Percentiles rank a stretch among this genome's conserved stretches.
Conservation (phyloP, 1,139 yeast species). For the Entelexis sorbosivorans region DNA sequence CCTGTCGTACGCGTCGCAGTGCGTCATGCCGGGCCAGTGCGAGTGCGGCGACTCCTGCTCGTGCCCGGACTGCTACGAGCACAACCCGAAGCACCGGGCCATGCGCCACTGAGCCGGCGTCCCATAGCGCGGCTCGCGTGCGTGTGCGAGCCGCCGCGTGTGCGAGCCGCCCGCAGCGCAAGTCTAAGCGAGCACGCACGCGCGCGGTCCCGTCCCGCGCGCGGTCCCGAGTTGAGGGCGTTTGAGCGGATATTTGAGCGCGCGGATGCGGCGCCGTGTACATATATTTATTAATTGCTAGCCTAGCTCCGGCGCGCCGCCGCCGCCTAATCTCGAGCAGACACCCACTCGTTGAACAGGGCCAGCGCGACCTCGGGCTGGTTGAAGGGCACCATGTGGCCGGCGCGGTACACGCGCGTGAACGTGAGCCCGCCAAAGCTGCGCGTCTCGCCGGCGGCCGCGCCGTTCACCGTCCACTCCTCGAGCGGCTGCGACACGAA, state of each 20-base stretch:
- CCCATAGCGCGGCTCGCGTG: too few species aligned
- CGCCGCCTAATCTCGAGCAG: neutral
- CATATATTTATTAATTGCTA: neutral
- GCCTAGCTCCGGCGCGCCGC: neutral
- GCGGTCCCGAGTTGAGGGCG: too few species aligned
- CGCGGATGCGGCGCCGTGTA: neutral
- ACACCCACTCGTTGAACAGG: conserved; percentile 68
- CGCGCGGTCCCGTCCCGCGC: too few species aligned
- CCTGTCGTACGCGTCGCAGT: conserved; percentile 30
- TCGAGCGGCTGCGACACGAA: conserved; percentile 28
- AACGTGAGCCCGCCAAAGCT: conserved; percentile 44
- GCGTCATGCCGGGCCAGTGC: conserved; percentile 34
- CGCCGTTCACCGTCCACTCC: conserved; percentile 33
- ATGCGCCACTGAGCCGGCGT: neutral
- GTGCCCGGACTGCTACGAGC: conserved; percentile 32
- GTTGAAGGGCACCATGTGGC: conserved; percentile 44
- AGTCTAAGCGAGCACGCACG: too few species aligned
- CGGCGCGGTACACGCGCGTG: conserved; percentile 53
- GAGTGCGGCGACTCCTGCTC: conserved; percentile 32
- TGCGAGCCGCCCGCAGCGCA: too few species aligned
- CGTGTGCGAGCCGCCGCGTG: too few species aligned
- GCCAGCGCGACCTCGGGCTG: conserved; percentile 64
- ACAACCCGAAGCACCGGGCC: conserved; percentile 5
- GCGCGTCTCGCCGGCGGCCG: conserved; percentile 33
- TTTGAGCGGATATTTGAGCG: neutral